phyloP scores from a whole-genome alignment of 176 grass and related monocot species.

The Miscanthus lutarioriparius region DNA sequence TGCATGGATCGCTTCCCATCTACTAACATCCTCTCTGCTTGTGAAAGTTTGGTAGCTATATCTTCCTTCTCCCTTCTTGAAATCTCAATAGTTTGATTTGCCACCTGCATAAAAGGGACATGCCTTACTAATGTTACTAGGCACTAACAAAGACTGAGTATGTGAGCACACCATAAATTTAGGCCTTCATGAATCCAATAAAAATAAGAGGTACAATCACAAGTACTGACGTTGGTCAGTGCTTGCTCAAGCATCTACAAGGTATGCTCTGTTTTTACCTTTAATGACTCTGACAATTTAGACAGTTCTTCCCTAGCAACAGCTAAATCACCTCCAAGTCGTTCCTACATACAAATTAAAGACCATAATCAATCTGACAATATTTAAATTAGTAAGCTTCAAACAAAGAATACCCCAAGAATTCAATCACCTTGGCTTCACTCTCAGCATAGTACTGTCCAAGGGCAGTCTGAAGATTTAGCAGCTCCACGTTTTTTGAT shows the following conservation, averaged over 20 bases:
- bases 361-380: conserved; percentile 26
- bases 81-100: conserved; percentile 71
- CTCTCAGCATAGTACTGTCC: conserved; percentile 98
- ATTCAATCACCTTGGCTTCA: conserved; percentile 81
- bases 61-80: conserved; percentile 77
- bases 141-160: conserved; percentile 4
- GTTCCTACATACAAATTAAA: conserved; percentile 57
- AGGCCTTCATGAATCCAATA: conserved; percentile 22
- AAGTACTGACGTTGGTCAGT: neutral
- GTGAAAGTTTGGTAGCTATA: conserved; percentile 59
- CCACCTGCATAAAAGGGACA: conserved; percentile 49
- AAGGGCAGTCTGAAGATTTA: conserved; percentile 98
- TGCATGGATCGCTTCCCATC: conserved; percentile 84
- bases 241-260: conserved; percentile 30
- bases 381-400: neutral
- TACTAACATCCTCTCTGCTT: conserved; percentile 71
- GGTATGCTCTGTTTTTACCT: conserved; percentile 49
- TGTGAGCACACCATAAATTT: neutral
- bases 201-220: conserved; percentile 27
- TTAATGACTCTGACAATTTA: conserved; percentile 78
- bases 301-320: conserved; percentile 71
- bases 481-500: conserved; percentile 79
- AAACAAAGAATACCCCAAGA: conserved; percentile 17
- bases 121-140: conserved; percentile 4
- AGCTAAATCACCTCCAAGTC: conserved; percentile 84